Evolutionary conservation across 805 yeast species (phyloP).

Genomic region (Suhomyces sp.): DNA sequence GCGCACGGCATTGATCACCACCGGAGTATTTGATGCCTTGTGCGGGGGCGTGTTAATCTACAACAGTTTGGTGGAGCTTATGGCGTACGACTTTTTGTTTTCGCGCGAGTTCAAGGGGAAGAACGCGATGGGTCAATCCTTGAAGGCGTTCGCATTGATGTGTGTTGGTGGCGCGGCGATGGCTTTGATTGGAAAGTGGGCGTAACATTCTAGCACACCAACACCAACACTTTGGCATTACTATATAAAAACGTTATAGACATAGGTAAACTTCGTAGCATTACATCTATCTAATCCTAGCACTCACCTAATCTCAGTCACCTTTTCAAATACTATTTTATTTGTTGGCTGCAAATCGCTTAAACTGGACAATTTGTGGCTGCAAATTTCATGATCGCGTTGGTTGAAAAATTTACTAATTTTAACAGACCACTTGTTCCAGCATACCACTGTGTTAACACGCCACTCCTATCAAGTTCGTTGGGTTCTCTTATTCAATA

Average conservation of each 20-base stretch:
- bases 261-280: too few relatives aligned
- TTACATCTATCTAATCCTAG: too few relatives aligned
- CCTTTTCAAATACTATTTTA: neutral
- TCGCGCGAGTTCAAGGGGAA: constrained; percentile 31
- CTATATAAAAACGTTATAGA: neutral
- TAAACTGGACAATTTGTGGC: neutral
- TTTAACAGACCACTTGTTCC: too few relatives aligned
- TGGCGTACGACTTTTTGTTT: constrained; percentile 73
- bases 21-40: constrained; percentile 71
- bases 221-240: neutral
- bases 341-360: neutral
- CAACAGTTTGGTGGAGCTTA: constrained; percentile 72
- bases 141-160: constrained; percentile 23
- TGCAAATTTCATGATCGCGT: neutral
- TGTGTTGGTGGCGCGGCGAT: constrained; percentile 28
- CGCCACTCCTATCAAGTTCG: too few relatives aligned
- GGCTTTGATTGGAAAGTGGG: constrained; percentile 37
- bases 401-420: too few relatives aligned
- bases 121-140: constrained; percentile 17
- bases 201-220: constrained; percentile 11
- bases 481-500: too few relatives aligned
- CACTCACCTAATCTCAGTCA: too few relatives aligned
- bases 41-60: constrained; percentile 77
- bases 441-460: too few relatives aligned
- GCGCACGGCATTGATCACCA: constrained; percentile 56